Evolutionary conservation across 2,329 filamentous ascomycete genomes (phyloP), one percentile per base, ranked within the genome.

Genomic region (Beauveria sp.): DNA sequence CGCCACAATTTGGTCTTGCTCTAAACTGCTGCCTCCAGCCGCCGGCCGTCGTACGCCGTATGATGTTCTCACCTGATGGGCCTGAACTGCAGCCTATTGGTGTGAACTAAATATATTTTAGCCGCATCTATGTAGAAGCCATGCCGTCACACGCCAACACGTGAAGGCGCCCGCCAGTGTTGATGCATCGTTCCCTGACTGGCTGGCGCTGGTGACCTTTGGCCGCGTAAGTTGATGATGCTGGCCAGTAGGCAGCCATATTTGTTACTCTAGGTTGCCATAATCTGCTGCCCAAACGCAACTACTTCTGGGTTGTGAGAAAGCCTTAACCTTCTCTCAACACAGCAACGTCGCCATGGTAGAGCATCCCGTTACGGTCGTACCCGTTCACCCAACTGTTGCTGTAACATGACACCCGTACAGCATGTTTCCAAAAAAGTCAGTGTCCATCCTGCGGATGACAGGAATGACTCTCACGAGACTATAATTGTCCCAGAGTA

Each of bases 191-290:
- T 3, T 47, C 12, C 28, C 24, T 57, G 5, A 30, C 45, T 50
- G 55, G 40, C 45, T 9, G 28, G 22, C 55, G 34, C 45, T 22
- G 10, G 30, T 43, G 56, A 51, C 56, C 45, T 45, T 14, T 43
- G 43, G 57, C 57, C 40, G 40, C 58, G 58, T 49, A 43, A 60
- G 42, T 59, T 49, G 50, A 46, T 60, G 40, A 55, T 49, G 58
- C 49, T 40, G n/a, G 18, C 49, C 28, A 28, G n/a, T 46, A 59
- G 57, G 57, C 57, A 59, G 47, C 45, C 30, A 45, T 30, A 50
- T 51, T 42, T 42, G 28, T n/a, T 20, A 47, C 20, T 14, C 3
- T 24, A 24, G 28, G 22, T 14, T 28, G 38, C 24, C 22, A 9
- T 14, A 28, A 30, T 45, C 16, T 46, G 45, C 45, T 22, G 30